phyloP scores from a whole-genome alignment of 129 eudicot genomes.

The Artemisia argyi region DNA sequence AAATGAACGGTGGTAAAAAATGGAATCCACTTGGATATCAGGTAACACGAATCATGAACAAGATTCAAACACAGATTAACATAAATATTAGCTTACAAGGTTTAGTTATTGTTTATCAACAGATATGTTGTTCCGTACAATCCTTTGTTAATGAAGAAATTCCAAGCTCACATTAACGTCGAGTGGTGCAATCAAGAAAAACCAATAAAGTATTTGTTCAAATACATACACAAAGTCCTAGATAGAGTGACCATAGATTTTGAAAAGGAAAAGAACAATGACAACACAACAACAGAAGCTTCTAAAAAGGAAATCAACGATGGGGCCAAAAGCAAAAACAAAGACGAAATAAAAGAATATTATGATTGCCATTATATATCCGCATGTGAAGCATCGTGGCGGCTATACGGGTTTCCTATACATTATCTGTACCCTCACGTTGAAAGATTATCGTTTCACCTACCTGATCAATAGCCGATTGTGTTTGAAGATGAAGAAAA shows the following conservation, averaged over 20 bases:
- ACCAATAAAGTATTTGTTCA: too few relatives aligned
- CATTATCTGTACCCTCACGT: background rate
- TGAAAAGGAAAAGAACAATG: background rate
- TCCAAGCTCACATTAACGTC: too few relatives aligned
- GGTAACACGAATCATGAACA: too few relatives aligned
- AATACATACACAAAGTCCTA: background rate
- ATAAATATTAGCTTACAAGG: background rate
- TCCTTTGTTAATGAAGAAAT: background rate
- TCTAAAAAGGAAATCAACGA: background rate
- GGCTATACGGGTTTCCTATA: background rate
- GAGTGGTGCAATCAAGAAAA: too few relatives aligned
- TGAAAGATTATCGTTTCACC: background rate
- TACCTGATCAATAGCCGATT: background rate
- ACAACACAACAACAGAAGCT: background rate
- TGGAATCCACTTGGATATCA: background rate
- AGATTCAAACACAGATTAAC: background rate
- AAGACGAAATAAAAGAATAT: background rate
- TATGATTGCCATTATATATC: background rate
- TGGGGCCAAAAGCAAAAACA: accelerated
- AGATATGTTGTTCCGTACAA: background rate
- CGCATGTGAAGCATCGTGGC: background rate
- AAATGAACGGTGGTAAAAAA: background rate
- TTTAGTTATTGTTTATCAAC: background rate
- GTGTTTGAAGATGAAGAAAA: background rate
- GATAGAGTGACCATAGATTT: background rate